Conservation (phyloP, 768 basidiomycete genomes). For the Psilocybe subaeruginosa region DNA sequence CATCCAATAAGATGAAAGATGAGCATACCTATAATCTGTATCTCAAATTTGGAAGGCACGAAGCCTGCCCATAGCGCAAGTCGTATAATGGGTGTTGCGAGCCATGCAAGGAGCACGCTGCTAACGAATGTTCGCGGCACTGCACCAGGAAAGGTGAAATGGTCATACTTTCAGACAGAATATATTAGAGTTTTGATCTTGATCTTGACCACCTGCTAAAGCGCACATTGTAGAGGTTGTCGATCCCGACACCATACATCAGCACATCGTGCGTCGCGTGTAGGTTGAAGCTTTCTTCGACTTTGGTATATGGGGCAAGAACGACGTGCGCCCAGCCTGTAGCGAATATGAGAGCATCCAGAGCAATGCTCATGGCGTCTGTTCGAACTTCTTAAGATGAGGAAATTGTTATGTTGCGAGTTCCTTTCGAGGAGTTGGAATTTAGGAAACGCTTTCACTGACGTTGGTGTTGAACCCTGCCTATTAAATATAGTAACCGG, state of each 20-base stretch:
- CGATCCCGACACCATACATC: conserved; percentile 62
- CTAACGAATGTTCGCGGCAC: conserved; percentile 90
- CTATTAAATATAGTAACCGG: neutral
- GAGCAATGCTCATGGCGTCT: conserved; percentile 25
- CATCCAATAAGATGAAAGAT: neutral
- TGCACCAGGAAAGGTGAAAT: conserved; percentile 84
- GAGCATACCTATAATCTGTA: conserved; percentile 71
- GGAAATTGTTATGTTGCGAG: no score
- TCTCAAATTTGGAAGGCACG: conserved; percentile 57
- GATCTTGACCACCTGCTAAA: neutral
- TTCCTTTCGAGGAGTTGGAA: no score
- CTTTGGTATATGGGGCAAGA: conserved; percentile 89
- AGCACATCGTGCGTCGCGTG: conserved; percentile 91
- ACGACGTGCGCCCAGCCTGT: conserved; percentile 70
- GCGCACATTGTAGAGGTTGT: conserved; percentile 53
- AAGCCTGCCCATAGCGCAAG: conserved; percentile 44
- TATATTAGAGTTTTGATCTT: conserved; percentile 2
- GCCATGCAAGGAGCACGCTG: conserved; percentile 66
- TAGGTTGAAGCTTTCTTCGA: conserved; percentile 96
- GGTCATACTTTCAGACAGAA: conserved; percentile 71
- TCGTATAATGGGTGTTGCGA: conserved; percentile 51
- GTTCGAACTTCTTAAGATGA: neutral
- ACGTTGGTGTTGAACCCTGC: no score
- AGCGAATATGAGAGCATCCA: conserved; percentile 55
- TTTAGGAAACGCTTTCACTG: no score